These are phyloP conservation scores for Pseudogymnoascus sp. DNA, from an alignment of 2,329 filamentous ascomycete genomes.

Conservation along the genomic window DNA sequence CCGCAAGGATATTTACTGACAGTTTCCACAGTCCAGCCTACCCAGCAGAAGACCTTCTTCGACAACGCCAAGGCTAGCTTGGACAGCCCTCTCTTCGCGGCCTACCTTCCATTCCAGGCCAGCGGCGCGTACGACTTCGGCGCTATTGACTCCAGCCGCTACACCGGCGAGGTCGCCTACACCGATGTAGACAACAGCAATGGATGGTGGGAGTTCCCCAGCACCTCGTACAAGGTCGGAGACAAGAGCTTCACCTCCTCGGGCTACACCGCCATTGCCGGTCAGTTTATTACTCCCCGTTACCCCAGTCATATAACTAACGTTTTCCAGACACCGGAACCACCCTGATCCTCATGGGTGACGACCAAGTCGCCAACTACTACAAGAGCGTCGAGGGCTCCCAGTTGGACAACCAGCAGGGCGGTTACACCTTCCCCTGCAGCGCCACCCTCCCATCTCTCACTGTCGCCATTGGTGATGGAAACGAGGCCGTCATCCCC, in stretches of 20 bases:
- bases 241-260: conserved; percentile 38
- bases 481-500: conserved; percentile 29
- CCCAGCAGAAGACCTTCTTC: conserved; percentile 26
- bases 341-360: conserved; percentile 33
- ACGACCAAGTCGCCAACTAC: conserved; percentile 30
- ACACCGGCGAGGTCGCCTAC: conserved; percentile 46
- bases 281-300: neutral
- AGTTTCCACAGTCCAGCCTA: conserved; percentile 18
- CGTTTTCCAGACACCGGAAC: conserved; percentile 33
- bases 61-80: conserved; percentile 25
- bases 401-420: conserved; percentile 22
- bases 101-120: conserved; percentile 40
- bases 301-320: neutral
- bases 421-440: conserved; percentile 33
- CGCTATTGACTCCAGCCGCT: conserved; percentile 43
- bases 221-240: conserved; percentile 40
- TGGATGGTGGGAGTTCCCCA: conserved; percentile 50
- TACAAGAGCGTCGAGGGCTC: conserved; percentile 30
- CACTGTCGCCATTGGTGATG: conserved; percentile 27
- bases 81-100: conserved; percentile 45
- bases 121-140: conserved; percentile 49
- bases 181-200: conserved; percentile 37
- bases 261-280: conserved; percentile 26
- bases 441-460: conserved; percentile 29
- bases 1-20: neutral